Evolutionary conservation across 139 green algal genomes (phyloP), one percentile per base, ranked within the genome.

Genomic region (Tetraselmis chui): DNA sequence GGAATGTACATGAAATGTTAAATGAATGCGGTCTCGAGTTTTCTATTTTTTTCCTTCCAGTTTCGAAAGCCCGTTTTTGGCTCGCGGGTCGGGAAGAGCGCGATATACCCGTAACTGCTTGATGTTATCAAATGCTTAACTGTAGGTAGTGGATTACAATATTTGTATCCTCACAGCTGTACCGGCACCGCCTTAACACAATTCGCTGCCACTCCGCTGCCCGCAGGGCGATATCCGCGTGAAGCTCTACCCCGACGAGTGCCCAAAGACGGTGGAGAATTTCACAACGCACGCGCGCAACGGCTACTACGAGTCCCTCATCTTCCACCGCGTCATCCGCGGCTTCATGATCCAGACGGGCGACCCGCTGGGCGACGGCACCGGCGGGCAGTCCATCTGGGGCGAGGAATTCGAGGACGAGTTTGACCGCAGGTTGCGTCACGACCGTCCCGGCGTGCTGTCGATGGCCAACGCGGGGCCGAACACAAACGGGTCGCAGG

Each of bases 241-340:
- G 26, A 93, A 94, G 88, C 92, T 99, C 2, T 98, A 97, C 88
- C 89, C 93, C 0, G 94, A 98, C 22, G 94, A 99, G 90, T 98
- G 94, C 88, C 97, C 97, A 0, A 85, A 87, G 30, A 99, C 95
- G 1, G 88, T 99, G 30, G 97, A 99, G 85, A 99, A 99, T 92
- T 99, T 99, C 89, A 96, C 90, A 23, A 96, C 91, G 2, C 97
- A 99, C 85, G 89, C 91, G 2, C 85, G 86, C 45, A 98, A 98
- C 83, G 94, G 94, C 24, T 99, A 99, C 87, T 99, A 98, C 75
- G 94, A 99, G 81, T 87, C 84, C 31, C 85, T 98, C 59, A 89
- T 97, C 79, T 97, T 99, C 90, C 97, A 99, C 87, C 88, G 96
- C 23, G 92, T 99, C 23, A 99, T 99, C 85, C 98, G 98, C 87